phyloP scores from a whole-genome alignment of 2,329 filamentous ascomycete genomes.

The Nothophaeocryptopus gaeumannii region DNA sequence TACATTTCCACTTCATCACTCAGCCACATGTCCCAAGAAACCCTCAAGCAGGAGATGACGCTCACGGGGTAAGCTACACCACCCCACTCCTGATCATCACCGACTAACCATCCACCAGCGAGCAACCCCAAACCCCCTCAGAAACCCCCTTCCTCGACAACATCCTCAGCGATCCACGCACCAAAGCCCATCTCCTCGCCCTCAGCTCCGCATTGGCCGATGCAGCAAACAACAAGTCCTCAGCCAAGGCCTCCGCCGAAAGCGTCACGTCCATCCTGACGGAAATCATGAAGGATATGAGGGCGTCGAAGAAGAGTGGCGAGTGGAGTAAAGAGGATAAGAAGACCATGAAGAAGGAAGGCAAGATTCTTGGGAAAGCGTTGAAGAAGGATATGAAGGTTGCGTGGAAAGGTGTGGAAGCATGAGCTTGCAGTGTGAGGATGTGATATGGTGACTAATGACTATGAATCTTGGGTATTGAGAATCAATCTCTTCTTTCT shows the following conservation, averaged over 20 bases:
- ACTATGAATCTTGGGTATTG: no score
- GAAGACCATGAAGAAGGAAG: conserved; percentile 11
- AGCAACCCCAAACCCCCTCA: background rate
- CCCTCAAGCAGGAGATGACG: no score
- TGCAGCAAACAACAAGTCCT: background rate
- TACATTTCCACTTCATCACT: no score
- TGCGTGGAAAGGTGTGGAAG: background rate
- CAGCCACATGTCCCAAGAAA: no score
- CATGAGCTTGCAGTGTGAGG: no score
- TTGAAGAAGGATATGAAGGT: conserved; percentile 7
- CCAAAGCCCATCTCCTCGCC: conserved; percentile 5
- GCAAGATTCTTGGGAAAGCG: conserved; percentile 8
- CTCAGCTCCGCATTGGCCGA: conserved; percentile 11
- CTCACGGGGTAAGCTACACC: no score
- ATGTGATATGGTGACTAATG: no score
- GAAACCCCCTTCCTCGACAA: conserved; percentile 8
- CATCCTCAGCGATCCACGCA: background rate
- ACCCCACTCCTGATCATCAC: no score
- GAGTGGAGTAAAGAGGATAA: conserved; percentile 5
- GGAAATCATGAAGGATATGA: conserved; percentile 1
- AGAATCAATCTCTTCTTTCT: no score
- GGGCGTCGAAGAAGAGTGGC: conserved; percentile 2
- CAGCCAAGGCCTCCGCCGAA: conserved; percentile 6
- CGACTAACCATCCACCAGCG: no score
- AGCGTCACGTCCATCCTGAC: background rate